These are phyloP conservation scores for Phytophthora multivora DNA, from an alignment of 352 stramenopile genomes.

Conservation along the genomic window DNA sequence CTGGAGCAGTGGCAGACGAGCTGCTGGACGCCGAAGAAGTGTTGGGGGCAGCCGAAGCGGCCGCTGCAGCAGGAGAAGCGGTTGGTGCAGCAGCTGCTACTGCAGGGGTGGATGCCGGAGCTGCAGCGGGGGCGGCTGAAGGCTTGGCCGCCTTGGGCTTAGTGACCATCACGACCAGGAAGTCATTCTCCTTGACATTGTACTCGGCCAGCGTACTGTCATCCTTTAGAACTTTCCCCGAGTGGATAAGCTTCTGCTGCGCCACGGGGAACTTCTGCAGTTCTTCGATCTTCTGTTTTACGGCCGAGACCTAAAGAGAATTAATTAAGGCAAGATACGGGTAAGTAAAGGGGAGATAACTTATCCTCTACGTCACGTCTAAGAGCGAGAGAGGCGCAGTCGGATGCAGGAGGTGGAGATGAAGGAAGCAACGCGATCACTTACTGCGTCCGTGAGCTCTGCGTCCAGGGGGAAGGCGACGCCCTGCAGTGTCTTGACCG, in stretches of 20 bases:
- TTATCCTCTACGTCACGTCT: neutral
- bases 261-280: conserved; percentile 70
- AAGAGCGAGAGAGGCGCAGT: neutral
- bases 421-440: neutral
- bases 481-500: conserved; percentile 87
- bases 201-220: conserved; percentile 81
- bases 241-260: conserved; percentile 89
- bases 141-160: conserved; percentile 79
- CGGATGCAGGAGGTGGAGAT: neutral
- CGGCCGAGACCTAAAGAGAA: conserved; percentile 58
- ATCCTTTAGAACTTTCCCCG: conserved; percentile 89
- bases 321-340: conserved; percentile 1
- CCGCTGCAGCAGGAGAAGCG: conserved; percentile 20
- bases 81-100: conserved; percentile 15
- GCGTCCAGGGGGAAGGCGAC: conserved; percentile 80
- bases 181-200: conserved; percentile 89
- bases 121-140: conserved; percentile 39
- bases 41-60: conserved; percentile 45
- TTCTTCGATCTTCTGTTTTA: conserved; percentile 85
- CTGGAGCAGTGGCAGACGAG: conserved; percentile 57
- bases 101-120: conserved; percentile 37
- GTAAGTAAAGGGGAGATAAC: conserved; percentile 7
- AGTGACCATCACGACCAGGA: conserved; percentile 89
- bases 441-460: conserved; percentile 74
- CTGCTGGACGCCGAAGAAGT: conserved; percentile 78